phyloP scores from a whole-genome alignment of 306 rosid species.

The Leucaena leucocephala region DNA sequence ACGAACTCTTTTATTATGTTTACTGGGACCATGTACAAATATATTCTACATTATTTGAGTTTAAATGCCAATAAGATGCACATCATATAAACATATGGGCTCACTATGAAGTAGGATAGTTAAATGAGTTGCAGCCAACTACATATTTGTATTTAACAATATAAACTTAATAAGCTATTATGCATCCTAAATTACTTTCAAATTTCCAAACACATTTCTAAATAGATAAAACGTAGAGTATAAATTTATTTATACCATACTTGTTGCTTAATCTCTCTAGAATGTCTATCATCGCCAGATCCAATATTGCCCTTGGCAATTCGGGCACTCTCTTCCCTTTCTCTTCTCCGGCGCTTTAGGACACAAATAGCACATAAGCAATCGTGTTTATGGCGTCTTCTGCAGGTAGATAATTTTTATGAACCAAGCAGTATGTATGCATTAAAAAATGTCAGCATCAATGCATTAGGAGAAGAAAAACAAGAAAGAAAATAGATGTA shows the following conservation, averaged over 20 bases:
- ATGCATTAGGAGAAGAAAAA: neutral
- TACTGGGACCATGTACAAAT: neutral
- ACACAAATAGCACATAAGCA: conserved; percentile 97
- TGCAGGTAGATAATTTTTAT: conserved; percentile 45
- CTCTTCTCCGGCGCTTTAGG: conserved; percentile 88
- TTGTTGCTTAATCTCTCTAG: conserved; percentile 67
- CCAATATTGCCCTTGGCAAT: conserved; percentile 59
- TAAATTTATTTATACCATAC: conserved; percentile 42
- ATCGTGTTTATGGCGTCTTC: conserved; percentile 92
- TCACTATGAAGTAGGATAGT: conserved; percentile 8
- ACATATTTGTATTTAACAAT: conserved; percentile 15
- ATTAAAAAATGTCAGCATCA: conserved; percentile 9
- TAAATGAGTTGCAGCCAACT: neutral
- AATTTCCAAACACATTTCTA: neutral
- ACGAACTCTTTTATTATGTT: neutral
- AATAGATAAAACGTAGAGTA: conserved; percentile 25
- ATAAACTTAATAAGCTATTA: conserved; percentile 16
- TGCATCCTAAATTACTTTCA: conserved; percentile 25
- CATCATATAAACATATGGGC: conserved; percentile 17
- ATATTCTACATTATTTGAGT: neutral
- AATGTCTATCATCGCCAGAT: conserved; percentile 50
- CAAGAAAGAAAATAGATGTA: neutral
- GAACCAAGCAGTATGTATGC: conserved; percentile 7
- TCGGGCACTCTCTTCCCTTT: conserved; percentile 85
- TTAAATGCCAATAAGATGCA: conserved; percentile 31